A percentile compares a stretch with the other conserved stretches of the same genome.
Evolutionary conservation across 2,329 filamentous ascomycete genomes (phyloP).

Genomic region (Teratosphaeria epicoccoides): DNA sequence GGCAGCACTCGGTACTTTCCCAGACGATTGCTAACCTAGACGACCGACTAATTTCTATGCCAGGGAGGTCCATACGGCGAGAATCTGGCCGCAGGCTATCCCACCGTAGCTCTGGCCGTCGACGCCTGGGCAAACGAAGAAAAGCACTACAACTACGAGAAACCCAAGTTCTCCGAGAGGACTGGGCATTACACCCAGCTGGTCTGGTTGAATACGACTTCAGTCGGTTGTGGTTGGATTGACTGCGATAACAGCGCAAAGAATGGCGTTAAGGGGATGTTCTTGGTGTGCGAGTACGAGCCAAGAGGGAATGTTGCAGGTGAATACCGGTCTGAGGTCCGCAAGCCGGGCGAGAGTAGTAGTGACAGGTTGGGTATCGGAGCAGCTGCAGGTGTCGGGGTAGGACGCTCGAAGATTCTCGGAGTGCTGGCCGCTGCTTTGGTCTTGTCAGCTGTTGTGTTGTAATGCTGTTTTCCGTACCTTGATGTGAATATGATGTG

Average conservation of each 20-base stretch:
- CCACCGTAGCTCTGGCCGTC: constrained; percentile 14
- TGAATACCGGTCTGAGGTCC: constrained; percentile 26
- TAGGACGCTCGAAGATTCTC: constrained; percentile 1
- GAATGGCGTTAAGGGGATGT: constrained; percentile 16
- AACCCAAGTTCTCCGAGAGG: constrained; percentile 16
- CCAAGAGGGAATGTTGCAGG: constrained; percentile 29
- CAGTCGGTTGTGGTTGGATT: constrained; percentile 20
- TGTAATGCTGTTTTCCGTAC: not conserved
- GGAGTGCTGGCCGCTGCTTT: constrained; percentile 9
- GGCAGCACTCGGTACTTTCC: constrained; percentile 22
- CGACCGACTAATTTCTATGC: not conserved
- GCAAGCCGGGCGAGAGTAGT: constrained; percentile 14
- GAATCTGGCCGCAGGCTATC: constrained; percentile 22
- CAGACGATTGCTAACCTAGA: no score
- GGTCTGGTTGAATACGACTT: constrained; percentile 23
- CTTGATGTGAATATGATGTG: not conserved
- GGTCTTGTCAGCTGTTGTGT: constrained; percentile 3
- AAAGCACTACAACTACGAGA: constrained; percentile 18
- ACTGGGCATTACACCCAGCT: constrained; percentile 27
- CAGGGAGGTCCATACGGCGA: constrained; percentile 24
- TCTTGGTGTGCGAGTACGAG: constrained; percentile 30
- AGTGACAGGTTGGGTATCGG: constrained; percentile 15
- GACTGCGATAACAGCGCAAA: constrained; percentile 12
- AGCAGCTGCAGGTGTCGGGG: constrained; percentile 3
- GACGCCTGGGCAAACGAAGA: constrained; percentile 25